Percentiles rank a stretch among this genome's conserved stretches.
phyloP scores from a whole-genome alignment of 2,329 filamentous ascomycete genomes.

The Fusarium burgessii region DNA sequence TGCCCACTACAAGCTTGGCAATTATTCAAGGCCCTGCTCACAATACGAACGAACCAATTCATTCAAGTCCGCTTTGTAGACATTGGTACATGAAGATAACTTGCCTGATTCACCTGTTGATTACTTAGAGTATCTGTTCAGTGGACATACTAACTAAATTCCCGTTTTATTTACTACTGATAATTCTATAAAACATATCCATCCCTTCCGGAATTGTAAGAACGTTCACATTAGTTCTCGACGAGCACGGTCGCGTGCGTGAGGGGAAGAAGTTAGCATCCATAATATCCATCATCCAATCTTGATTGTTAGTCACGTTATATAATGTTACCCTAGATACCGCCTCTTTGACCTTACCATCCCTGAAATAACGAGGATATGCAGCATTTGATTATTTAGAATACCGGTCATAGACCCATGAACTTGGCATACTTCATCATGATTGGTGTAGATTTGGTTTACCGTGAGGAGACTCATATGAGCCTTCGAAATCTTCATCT shows the following conservation, averaged over 20 bases:
- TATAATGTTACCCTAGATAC: background rate
- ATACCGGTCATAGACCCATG: too few relatives aligned
- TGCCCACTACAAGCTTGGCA: constrained; percentile 17
- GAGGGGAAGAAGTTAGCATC: constrained; percentile 4
- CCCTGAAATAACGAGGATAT: too few relatives aligned
- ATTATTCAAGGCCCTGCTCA: constrained; percentile 1
- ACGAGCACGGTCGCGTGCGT: constrained; percentile 29
- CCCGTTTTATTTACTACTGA: too few relatives aligned
- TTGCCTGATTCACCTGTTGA: background rate
- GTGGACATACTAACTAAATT: too few relatives aligned
- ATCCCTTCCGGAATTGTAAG: constrained; percentile 3
- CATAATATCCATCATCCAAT: background rate
- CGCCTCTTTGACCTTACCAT: background rate
- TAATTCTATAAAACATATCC: background rate
- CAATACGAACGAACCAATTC: background rate
- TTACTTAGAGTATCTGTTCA: background rate
- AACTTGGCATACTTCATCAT: too few relatives aligned
- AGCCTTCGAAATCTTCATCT: too few relatives aligned
- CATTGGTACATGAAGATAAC: background rate
- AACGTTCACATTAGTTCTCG: constrained; percentile 1
- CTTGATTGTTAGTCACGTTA: background rate
- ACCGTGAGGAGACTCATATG: too few relatives aligned
- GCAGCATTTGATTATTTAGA: too few relatives aligned
- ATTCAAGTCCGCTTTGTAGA: background rate
- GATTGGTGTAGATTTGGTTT: too few relatives aligned